Evolutionary conservation across 1,139 yeast species (phyloP).

Genomic region (Pichia sp.): DNA sequence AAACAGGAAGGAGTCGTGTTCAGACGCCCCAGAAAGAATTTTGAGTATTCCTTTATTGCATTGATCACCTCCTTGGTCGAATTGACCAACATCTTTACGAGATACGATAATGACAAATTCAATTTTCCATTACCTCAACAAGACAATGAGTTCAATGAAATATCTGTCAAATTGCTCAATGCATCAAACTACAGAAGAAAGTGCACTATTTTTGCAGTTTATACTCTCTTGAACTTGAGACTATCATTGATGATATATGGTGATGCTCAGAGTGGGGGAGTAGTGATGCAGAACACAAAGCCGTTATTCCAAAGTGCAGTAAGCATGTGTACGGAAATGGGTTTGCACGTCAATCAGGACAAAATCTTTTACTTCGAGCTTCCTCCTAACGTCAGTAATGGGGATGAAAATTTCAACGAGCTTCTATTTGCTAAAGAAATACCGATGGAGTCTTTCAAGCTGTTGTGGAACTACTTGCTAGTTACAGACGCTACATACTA

Average conservation of each 20-base stretch:
- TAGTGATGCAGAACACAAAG: constrained; percentile 13
- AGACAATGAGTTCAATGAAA: constrained; percentile 13
- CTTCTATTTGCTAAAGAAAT: constrained; percentile 11
- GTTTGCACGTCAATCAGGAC: constrained; percentile 13
- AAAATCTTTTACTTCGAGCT: background rate
- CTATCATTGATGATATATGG: constrained; percentile 18
- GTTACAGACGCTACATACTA: constrained; percentile 12
- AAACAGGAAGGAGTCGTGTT: constrained; percentile 10
- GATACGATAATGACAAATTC: background rate
- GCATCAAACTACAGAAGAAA: constrained; percentile 15
- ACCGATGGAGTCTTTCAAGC: constrained; percentile 7
- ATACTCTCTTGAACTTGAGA: constrained; percentile 14
- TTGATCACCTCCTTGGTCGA: constrained; percentile 17
- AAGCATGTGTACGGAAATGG: constrained; percentile 11
- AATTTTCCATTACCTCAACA: constrained; percentile 4
- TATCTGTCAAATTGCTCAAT: constrained; percentile 13
- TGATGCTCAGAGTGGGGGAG: constrained; percentile 16
- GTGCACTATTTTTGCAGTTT: constrained; percentile 13
- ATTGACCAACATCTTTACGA: constrained; percentile 14
- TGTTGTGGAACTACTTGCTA: constrained; percentile 18
- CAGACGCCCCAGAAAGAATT: constrained; percentile 8
- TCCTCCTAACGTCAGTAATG: background rate
- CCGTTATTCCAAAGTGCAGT: constrained; percentile 16
- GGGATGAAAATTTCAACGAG: background rate
- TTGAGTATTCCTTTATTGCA: constrained; percentile 16